These are phyloP conservation scores for Lachancea kluyveri DNA, from an alignment of 805 yeast genomes.

Conservation along the genomic window DNA sequence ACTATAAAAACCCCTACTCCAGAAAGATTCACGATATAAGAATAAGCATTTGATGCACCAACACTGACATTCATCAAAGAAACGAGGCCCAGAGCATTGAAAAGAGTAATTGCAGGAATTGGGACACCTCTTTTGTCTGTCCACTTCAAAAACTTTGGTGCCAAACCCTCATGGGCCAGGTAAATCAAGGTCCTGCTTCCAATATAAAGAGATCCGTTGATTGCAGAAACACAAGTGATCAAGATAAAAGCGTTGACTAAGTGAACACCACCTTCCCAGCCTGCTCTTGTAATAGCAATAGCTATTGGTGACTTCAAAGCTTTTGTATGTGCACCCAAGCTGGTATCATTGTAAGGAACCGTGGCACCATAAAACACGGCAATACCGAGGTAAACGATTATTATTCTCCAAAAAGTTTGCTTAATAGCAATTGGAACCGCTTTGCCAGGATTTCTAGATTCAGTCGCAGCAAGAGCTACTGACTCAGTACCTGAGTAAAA, in stretches of 20 bases:
- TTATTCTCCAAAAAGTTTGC: constrained; percentile 42
- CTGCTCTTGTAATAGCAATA: constrained; percentile 49
- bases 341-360: constrained; percentile 41
- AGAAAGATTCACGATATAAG: constrained; percentile 53
- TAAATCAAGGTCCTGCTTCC: constrained; percentile 44
- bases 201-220: constrained; percentile 41
- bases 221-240: constrained; percentile 43
- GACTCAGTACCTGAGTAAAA: constrained; percentile 55
- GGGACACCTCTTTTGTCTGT: constrained; percentile 38
- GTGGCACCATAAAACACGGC: constrained; percentile 50
- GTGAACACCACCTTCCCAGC: constrained; percentile 47
- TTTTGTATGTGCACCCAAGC: constrained; percentile 38
- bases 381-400: constrained; percentile 46
- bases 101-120: constrained; percentile 3
- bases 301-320: constrained; percentile 58
- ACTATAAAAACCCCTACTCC: constrained; percentile 66
- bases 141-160: constrained; percentile 39
- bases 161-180: constrained; percentile 43
- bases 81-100: constrained; percentile 3
- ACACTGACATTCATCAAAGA: constrained; percentile 7
- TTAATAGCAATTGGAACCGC: constrained; percentile 50
- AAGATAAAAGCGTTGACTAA: constrained; percentile 51
- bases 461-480: constrained; percentile 47
- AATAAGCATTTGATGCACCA: constrained; percentile 37
- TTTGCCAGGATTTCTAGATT: constrained; percentile 46